Percentiles rank a stretch among this genome's conserved stretches.
These are phyloP conservation scores for Psilocybe mexicana DNA, from an alignment of 1,284 basidiomycete genomes.

Conservation along the genomic window DNA sequence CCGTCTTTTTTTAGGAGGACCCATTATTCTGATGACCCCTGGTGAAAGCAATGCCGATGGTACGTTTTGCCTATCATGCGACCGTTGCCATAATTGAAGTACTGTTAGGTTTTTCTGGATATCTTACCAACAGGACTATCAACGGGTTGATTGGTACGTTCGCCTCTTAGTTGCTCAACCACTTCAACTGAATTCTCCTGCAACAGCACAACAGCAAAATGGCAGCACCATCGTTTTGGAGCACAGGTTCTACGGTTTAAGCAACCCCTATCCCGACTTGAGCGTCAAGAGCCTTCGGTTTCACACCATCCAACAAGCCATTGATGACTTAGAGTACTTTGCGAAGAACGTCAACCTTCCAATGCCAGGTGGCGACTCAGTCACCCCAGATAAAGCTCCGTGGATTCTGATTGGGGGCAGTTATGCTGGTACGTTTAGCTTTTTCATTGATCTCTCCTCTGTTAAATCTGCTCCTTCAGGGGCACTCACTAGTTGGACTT, in stretches of 20 bases:
- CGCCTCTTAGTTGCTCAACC: neutral
- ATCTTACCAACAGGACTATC: conserved; percentile 65
- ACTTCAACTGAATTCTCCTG: neutral
- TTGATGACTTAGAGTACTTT: conserved; percentile 73
- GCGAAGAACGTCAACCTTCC: conserved; percentile 64
- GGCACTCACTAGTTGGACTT: conserved; percentile 69
- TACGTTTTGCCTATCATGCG: conserved; percentile 12
- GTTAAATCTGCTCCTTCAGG: conserved; percentile 31
- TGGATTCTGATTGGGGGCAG: conserved; percentile 76
- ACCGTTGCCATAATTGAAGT: neutral
- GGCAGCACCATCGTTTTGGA: conserved; percentile 60
- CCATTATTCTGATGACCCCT: conserved; percentile 63
- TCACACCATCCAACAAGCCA: conserved; percentile 71
- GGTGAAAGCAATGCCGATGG: conserved; percentile 39
- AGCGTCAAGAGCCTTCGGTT: conserved; percentile 56
- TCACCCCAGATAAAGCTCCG: conserved; percentile 58
- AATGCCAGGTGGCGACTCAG: conserved; percentile 59
- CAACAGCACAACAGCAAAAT: conserved; percentile 61
- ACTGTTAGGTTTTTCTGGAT: conserved; percentile 48
- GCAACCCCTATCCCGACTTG: conserved; percentile 61
- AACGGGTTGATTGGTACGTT: conserved; percentile 54
- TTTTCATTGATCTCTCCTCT: neutral
- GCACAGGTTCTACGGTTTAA: conserved; percentile 49
- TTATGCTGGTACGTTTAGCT: conserved; percentile 45
- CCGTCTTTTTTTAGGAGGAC: conserved; percentile 48